phyloP scores from a whole-genome alignment of 2,329 filamentous ascomycete species.

The Pseudogymnoascus sp. region DNA sequence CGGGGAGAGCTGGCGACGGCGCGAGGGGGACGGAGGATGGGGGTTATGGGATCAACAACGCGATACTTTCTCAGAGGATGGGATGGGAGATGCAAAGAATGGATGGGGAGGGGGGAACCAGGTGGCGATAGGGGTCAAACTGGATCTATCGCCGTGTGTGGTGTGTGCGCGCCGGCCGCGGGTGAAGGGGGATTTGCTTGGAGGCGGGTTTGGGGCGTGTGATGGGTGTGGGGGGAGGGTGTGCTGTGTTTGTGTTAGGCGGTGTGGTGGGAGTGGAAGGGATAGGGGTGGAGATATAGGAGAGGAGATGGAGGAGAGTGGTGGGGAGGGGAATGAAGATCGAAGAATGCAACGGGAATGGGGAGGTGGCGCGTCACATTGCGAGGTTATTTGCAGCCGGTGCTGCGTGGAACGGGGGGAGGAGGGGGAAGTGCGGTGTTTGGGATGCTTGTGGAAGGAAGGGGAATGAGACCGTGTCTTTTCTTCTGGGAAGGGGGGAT shows the following conservation, averaged over 20 bases:
- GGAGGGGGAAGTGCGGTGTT: conserved; percentile 59
- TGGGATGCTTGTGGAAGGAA: conserved; percentile 46
- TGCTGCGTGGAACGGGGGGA: conserved; percentile 60
- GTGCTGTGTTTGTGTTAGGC: conserved; percentile 62
- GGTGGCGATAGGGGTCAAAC: conserved; percentile 7
- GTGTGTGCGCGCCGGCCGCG: conserved; percentile 60
- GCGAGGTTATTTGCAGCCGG: conserved; percentile 52
- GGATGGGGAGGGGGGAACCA: not conserved
- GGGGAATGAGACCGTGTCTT: conserved; percentile 6
- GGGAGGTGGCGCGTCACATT: conserved; percentile 16
- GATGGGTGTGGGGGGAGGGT: conserved; percentile 53
- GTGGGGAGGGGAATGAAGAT: not conserved
- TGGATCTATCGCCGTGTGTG: conserved; percentile 50
- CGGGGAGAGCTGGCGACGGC: not conserved
- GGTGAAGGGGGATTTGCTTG: conserved; percentile 51
- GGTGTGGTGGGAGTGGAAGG: conserved; percentile 48
- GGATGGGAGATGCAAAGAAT: not conserved
- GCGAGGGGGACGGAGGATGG: not conserved
- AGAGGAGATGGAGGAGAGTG: conserved; percentile 10
- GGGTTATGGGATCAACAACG: not conserved
- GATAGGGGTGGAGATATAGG: not conserved
- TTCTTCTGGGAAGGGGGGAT: not conserved
- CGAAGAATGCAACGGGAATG: not conserved
- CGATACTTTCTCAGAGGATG: not conserved
- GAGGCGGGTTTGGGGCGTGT: conserved; percentile 57